Conservation (phyloP, 73 alveolate species). For the Symbiodinium pilosum region DNA sequence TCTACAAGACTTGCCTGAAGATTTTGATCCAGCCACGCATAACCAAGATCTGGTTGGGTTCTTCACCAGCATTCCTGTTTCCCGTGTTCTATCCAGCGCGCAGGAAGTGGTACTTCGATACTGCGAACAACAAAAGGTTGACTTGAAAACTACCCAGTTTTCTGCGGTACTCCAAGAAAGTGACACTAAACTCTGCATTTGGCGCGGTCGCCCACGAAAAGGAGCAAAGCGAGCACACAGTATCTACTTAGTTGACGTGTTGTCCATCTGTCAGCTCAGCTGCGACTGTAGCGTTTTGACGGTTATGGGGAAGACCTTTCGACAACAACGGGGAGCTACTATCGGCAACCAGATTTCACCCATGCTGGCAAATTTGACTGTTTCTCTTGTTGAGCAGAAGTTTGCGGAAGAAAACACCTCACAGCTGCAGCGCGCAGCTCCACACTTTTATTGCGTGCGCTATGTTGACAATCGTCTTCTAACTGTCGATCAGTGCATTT, state of each 20-base stretch:
- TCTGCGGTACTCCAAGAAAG: background rate
- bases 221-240: background rate
- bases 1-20: background rate
- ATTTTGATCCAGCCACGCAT: background rate
- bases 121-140: background rate
- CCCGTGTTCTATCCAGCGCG: background rate
- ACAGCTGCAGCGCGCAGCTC: background rate
- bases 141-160: background rate
- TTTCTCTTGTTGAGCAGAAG: background rate
- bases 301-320: background rate
- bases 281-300: background rate
- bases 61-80: background rate
- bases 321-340: background rate
- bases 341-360: background rate
- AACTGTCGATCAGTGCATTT: background rate
- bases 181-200: background rate
- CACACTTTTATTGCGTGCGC: background rate
- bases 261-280: background rate
- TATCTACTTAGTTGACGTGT: background rate
- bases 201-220: background rate
- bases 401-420: background rate
- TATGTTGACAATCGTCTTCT: background rate
- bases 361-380: background rate
- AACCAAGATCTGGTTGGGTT: background rate
- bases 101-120: background rate